phyloP scores from a whole-genome alignment of 2,329 filamentous ascomycete genomes.

The Bipolaris oryzae region DNA sequence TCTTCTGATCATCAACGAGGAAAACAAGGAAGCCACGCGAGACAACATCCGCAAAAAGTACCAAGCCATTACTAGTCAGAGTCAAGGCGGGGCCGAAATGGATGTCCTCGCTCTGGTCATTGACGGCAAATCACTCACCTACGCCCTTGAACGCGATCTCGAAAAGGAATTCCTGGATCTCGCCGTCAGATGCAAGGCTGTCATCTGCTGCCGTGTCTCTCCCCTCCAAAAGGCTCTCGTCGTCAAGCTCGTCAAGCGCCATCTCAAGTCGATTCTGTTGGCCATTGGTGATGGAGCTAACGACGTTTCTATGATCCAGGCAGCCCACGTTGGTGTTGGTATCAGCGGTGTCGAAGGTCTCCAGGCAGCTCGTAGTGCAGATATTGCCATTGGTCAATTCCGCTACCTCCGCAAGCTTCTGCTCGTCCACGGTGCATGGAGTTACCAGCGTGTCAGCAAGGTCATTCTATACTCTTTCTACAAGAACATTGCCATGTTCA shows the following conservation, averaged over 20 bases:
- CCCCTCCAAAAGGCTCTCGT: conserved; percentile 96
- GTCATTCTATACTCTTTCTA: conserved; percentile 99
- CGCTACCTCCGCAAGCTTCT: conserved; percentile 91
- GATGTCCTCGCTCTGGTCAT: conserved; percentile 92
- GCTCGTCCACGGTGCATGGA: conserved; percentile 95
- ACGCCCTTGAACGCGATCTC: conserved; percentile 87
- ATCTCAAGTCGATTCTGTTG: conserved; percentile 87
- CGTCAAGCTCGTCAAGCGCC: conserved; percentile 96
- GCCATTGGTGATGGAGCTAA: conserved; percentile 98
- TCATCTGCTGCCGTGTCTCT: conserved; percentile 95
- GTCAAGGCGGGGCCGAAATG: conserved; percentile 74
- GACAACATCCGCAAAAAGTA: conserved; percentile 94
- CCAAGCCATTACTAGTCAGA: conserved; percentile 85
- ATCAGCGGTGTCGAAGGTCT: conserved; percentile 97
- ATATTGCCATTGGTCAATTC: conserved; percentile 96
- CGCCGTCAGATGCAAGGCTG: conserved; percentile 96
- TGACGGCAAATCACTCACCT: conserved; percentile 94
- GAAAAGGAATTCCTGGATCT: conserved; percentile 93
- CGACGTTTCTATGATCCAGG: conserved; percentile 99
- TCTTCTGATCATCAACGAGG: conserved; percentile 93
- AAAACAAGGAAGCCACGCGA: conserved; percentile 75
- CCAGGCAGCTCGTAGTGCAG: conserved; percentile 92
- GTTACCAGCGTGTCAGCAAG: conserved; percentile 95
- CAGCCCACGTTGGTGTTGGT: conserved; percentile 95
- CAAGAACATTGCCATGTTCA: conserved; percentile 98